Conservation (phyloP, 331 rosid species). For the Saraca asoca region DNA sequence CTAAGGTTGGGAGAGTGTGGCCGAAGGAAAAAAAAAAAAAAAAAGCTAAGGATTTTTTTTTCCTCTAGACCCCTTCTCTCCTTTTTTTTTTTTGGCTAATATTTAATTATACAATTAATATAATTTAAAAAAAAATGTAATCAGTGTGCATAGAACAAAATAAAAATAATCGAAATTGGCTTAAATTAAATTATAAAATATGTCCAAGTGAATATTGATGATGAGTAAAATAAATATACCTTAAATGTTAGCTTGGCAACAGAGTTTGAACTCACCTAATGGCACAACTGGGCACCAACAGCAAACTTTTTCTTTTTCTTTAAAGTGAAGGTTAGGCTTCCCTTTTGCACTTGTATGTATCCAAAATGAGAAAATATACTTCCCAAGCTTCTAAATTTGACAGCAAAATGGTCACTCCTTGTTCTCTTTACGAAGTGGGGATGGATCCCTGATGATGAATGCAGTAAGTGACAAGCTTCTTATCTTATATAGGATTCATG, state of each 20-base stretch:
- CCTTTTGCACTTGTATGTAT: slow-evolving; percentile 9
- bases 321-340: slow-evolving; percentile 43
- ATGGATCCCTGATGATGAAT: slow-evolving; percentile 39
- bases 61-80: neutral
- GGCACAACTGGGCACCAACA: slow-evolving; percentile 44
- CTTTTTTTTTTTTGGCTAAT: neutral
- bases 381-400: too few species aligned
- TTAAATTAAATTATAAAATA: too few species aligned
- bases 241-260: too few species aligned
- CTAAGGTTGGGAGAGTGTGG: too few species aligned
- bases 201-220: too few species aligned
- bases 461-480: slow-evolving; percentile 43
- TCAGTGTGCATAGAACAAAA: too few species aligned
- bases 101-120: slow-evolving; percentile 26
- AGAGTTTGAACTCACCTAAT: slow-evolving; percentile 43
- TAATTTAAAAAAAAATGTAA: slow-evolving; percentile 23
- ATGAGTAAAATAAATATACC: too few species aligned
- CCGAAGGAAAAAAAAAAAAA: neutral
- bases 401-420: too few species aligned
- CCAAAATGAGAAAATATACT: too few species aligned
- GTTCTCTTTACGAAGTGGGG: too few species aligned
- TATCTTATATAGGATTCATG: slow-evolving; percentile 30
- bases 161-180: too few species aligned
- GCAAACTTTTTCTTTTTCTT: slow-evolving; percentile 47
- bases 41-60: neutral